Conservation (phyloP, 2,329 filamentous ascomycete species). For the Alternaria brassicicola region DNA sequence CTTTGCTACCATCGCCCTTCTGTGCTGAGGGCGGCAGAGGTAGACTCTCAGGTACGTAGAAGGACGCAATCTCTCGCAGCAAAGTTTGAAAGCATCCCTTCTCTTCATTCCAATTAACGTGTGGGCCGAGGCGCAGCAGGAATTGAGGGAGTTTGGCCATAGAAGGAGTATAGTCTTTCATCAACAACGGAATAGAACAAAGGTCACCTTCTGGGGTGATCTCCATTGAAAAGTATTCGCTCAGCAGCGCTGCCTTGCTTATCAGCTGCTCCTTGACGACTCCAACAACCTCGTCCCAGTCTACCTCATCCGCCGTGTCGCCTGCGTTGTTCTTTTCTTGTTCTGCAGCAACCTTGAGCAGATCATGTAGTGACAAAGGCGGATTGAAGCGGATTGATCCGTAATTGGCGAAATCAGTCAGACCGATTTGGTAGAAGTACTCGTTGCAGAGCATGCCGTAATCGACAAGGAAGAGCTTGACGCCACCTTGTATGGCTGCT, state of each 20-base stretch:
- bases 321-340: conserved; percentile 65
- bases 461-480: conserved; percentile 90
- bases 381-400: conserved; percentile 81
- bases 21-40: conserved; percentile 56
- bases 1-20: conserved; percentile 51
- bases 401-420: conserved; percentile 96
- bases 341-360: conserved; percentile 76
- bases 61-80: conserved; percentile 82
- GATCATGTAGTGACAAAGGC: conserved; percentile 70
- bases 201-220: conserved; percentile 80
- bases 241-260: conserved; percentile 80
- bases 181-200: conserved; percentile 77
- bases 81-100: conserved; percentile 85
- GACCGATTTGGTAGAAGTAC: conserved; percentile 92
- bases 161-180: conserved; percentile 87
- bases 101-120: conserved; percentile 85
- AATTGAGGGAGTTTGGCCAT: conserved; percentile 89
- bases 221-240: conserved; percentile 89
- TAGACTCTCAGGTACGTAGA: conserved; percentile 87
- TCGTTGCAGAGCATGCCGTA: conserved; percentile 86
- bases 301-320: conserved; percentile 59
- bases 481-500: conserved; percentile 89
- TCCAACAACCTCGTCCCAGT: conserved; percentile 69
- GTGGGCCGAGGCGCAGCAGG: conserved; percentile 83
- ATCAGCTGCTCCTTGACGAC: conserved; percentile 72